Evolutionary conservation across 495 filamentous ascomycete genomes (phyloP).

Genomic region (Podospora pseudoanserina): DNA sequence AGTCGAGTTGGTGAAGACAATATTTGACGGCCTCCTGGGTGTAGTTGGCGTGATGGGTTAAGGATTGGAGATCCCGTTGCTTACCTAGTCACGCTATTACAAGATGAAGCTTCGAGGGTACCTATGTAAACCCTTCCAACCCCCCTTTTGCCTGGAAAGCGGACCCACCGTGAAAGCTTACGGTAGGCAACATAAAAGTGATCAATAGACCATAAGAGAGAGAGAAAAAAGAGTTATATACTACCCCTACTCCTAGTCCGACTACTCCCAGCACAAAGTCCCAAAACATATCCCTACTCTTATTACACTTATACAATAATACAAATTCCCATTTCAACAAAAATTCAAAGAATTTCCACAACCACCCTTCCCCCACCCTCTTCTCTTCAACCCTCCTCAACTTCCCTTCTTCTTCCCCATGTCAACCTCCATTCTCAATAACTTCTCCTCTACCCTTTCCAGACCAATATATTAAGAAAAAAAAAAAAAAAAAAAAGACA

Average conservation of each 20-base stretch:
- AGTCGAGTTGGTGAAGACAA: no score
- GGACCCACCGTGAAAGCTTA: no score
- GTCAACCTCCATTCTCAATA: background rate
- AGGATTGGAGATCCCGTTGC: no score
- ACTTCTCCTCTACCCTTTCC: background rate
- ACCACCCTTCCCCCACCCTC: no score
- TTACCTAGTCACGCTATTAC: no score
- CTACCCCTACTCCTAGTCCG: background rate
- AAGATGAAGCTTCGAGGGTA: no score
- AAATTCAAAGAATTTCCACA: background rate
- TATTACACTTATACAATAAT: slow-evolving; percentile 6
- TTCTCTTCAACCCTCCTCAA: background rate
- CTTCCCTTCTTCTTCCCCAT: background rate
- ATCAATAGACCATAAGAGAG: background rate
- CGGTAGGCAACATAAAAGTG: no score
- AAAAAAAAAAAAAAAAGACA: background rate
- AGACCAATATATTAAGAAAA: background rate
- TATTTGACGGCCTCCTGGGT: no score
- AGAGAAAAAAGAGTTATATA: background rate
- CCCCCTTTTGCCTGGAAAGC: no score
- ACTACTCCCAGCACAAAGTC: no score
- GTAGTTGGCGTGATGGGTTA: no score
- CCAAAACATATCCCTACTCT: background rate
- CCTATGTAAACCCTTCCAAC: no score
- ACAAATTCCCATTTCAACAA: background rate